Evolutionary conservation across 345 rosid species (phyloP).

Genomic region (Lenwebbia sp.): DNA sequence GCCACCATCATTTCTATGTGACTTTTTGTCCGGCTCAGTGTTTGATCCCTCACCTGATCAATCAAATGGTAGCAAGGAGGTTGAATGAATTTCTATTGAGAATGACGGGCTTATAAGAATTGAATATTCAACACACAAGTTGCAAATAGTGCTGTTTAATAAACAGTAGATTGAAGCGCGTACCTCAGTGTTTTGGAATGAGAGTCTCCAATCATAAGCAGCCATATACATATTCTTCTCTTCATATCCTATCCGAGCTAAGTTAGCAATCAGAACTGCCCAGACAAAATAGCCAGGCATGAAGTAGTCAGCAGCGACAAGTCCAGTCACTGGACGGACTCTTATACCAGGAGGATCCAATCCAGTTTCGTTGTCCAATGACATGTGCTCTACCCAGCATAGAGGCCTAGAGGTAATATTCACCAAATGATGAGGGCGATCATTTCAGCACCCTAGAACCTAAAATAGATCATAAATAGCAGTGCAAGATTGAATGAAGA

Average conservation of each 20-base stretch:
- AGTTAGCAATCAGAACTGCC: conserved; percentile 94
- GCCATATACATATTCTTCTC: conserved; percentile 98
- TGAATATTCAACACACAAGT: not conserved
- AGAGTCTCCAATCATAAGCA: conserved; percentile 92
- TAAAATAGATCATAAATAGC: not conserved
- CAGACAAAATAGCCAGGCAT: conserved; percentile 94
- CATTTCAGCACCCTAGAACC: not conserved
- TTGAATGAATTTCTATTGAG: not conserved
- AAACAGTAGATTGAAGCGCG: not conserved
- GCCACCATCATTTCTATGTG: conserved; percentile 77
- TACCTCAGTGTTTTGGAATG: conserved; percentile 96
- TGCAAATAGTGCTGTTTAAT: not conserved
- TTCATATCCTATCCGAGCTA: conserved; percentile 92
- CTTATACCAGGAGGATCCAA: conserved; percentile 81
- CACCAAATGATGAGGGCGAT: not conserved
- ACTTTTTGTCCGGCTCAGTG: conserved; percentile 79
- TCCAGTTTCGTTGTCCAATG: conserved; percentile 92
- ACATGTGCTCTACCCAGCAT: conserved; percentile 97
- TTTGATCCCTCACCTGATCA: conserved; percentile 73
- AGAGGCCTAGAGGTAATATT: conserved; percentile 47
- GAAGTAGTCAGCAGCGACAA: conserved; percentile 98
- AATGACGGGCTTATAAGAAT: not conserved
- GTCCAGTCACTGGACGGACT: conserved; percentile 79
- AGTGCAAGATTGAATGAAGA: not conserved
- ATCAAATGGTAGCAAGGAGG: conserved; percentile 2